Base-by-base conservation (phyloP, 2,329 filamentous ascomycete genomes). In the Leptographium galeiforme region DNA sequence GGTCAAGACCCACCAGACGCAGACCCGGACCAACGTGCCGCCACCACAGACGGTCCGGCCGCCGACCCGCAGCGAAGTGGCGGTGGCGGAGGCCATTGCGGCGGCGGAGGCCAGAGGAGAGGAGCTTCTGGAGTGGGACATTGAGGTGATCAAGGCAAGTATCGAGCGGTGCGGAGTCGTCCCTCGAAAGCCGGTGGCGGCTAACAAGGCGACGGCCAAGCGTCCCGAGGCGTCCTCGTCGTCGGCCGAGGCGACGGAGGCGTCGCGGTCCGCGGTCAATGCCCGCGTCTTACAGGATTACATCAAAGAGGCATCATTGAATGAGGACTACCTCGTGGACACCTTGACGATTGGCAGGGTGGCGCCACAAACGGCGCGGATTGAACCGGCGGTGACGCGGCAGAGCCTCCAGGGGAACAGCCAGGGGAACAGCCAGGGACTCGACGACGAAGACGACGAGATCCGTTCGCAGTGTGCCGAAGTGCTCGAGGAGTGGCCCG, bases 81-180 rank as follows among this genome's bases (percentile, higher is more conserved):
- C 44, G 4, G 44, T 52, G 8, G 34, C 43, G 6, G 44, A 34
- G 14, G 54, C 52, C 16, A 40, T 56, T 7, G 36, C 14, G 3
- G 43, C 2, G 10, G 54, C 52, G 5, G 38, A 39, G 8, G n/a
- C 39, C 40, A 7, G 48, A 8, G 55, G 52, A n/a, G 51, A 56
- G 36, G 48, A 48, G 16, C 49, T 57, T 10, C 43, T 57, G 36
- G 45, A 50, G 33, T 58, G 57, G 57, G 57, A 58, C 48, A 41
- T 52, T 14, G 54, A 57, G 43, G 52, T 36, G 6, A 55, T 58
- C 46, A 53, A 55, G 56, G 57, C 57, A 53, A 54, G 54, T 53
- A n/a, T 45, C 14, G 54, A 45, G 43, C 33, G 38, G 25, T n/a
- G 38, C 14, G 25, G 25, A 25, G 25, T 25, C 25, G 25, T 25